A percentile compares a stretch with the other conserved stretches of the same genome.
Evolutionary conservation across 1,284 basidiomycete species (phyloP).

Genomic region (Ustanciosporium gigantosporum): DNA sequence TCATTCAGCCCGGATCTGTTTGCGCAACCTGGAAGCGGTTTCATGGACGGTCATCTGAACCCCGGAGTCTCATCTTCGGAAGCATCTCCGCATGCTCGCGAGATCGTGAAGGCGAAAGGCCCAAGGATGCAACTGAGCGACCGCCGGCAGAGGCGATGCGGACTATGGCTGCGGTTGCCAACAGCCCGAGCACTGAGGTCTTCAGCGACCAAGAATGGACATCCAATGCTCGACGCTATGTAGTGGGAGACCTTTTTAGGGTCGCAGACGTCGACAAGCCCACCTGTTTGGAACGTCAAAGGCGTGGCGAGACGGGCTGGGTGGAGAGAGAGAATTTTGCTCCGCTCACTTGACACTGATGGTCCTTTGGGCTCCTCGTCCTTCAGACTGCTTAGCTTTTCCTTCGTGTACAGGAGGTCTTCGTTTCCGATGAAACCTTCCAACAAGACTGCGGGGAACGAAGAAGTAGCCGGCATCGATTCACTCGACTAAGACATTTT

Average conservation of each 20-base stretch:
- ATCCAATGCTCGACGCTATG: conserved; percentile 26
- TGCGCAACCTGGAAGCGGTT: conserved; percentile 15
- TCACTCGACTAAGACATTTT: too few species aligned
- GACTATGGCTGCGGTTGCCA: conserved; percentile 33
- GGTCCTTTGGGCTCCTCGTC: too few species aligned
- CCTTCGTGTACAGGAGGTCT: too few species aligned
- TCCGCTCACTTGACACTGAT: too few species aligned
- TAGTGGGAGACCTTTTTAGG: conserved; percentile 35
- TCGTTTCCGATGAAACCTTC: too few species aligned
- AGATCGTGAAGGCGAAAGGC: too few species aligned
- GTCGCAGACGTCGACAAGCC: conserved; percentile 20
- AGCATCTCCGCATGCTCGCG: too few species aligned
- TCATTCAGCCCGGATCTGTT: conserved; percentile 40
- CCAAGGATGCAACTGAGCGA: too few species aligned
- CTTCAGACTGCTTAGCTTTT: too few species aligned
- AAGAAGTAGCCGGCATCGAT: too few species aligned
- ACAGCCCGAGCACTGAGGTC: conserved; percentile 7
- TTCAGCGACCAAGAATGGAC: conserved; percentile 9
- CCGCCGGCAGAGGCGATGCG: not conserved
- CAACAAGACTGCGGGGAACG: too few species aligned
- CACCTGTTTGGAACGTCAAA: conserved; percentile 32
- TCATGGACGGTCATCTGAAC: not conserved
- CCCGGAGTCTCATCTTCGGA: not conserved
- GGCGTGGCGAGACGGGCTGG: conserved; percentile 33
- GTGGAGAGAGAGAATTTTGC: conserved; percentile 39